Base-by-base conservation (phyloP, 108 stramenopile genomes). In the Pseudonitzschia delicatissima region DNA sequence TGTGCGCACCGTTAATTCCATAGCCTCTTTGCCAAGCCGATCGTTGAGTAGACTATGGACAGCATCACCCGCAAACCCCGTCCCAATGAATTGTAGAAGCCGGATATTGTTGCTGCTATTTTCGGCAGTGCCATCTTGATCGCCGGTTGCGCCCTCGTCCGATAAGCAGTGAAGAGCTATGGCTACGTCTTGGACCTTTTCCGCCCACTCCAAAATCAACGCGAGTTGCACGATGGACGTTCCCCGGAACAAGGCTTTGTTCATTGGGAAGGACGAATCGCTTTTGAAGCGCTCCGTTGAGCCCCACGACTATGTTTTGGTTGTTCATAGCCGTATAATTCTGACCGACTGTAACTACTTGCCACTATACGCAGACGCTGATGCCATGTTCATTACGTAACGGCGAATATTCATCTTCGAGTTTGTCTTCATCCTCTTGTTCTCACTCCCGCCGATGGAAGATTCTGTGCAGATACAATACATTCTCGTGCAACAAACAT, bases 141-240 rank as follows among this genome's bases (percentile, higher is more conserved):
- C 21, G 2, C 42, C 1, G 17, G 4, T 3, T 2, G 3, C 20
- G 47, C 47, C 20, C 2, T 2, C 35, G 11, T 50, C 51, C 0
- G 32, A 28, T 15, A 90, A 53, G 45, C 89, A 90, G 26, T 74
- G 67, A 57, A 93, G 29, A 9, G 89, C 78, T 40, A 91, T 83
- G 35, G 84, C 93, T 6, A 89, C 93, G 71, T 91, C 93, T 69
- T 94, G 93, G 0, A 90, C 93, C n/a, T 59, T 94, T 94, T 28
- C 93, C 93, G 5, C 93, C 93, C 1, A 94, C 77, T 6, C 93
- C 93, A 4, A 73, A 72, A 39, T 87, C 82, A 9, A 80, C 71
- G 4, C 50, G 28, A 33, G 47, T 49, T 4, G 87, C 84, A 9
- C 90, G 81, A 66, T 90, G 90, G 23, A 94, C 93, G 49, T 85